These are phyloP conservation scores for Aspergillus leporis DNA, from an alignment of 495 filamentous ascomycete species.

Conservation along the genomic window DNA sequence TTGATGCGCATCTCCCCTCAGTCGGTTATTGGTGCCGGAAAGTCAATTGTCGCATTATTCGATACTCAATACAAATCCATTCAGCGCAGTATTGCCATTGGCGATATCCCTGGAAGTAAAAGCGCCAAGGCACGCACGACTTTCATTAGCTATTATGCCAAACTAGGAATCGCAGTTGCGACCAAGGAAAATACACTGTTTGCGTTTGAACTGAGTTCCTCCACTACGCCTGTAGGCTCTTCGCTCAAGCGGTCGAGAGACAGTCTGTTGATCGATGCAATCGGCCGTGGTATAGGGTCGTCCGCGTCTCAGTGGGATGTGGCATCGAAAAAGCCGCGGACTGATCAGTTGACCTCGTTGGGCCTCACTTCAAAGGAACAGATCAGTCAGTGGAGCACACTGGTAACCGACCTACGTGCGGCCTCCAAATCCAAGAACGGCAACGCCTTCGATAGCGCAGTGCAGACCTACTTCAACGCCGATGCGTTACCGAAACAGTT, in stretches of 20 bases:
- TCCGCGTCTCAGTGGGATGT: constrained; percentile 38
- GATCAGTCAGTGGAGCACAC: constrained; percentile 36
- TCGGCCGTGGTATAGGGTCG: constrained; percentile 56
- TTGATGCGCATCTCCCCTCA: constrained; percentile 48
- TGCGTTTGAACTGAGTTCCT: constrained; percentile 64
- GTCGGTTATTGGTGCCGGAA: constrained; percentile 45
- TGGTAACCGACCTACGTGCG: constrained; percentile 31
- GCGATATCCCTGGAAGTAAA: constrained; percentile 36
- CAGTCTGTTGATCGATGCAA: constrained; percentile 69
- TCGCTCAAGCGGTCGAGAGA: constrained; percentile 61
- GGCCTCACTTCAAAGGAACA: constrained; percentile 37
- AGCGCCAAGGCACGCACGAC: constrained; percentile 21
- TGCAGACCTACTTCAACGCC: constrained; percentile 37
- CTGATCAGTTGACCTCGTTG: constrained; percentile 31
- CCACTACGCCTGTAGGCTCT: constrained; percentile 41
- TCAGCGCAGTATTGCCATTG: constrained; percentile 53
- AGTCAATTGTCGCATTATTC: constrained; percentile 55
- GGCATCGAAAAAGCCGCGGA: constrained; percentile 36
- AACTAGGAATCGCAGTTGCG: constrained; percentile 61
- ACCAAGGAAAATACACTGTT: constrained; percentile 56
- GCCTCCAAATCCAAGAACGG: constrained; percentile 29
- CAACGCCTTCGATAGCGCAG: constrained; percentile 39
- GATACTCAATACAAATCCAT: constrained; percentile 68
- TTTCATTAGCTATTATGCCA: constrained; percentile 62
- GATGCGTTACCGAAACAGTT: constrained; percentile 27